phyloP scores from a whole-genome alignment of 2,329 filamentous ascomycete genomes.

The Fusarium solani-melongenae region DNA sequence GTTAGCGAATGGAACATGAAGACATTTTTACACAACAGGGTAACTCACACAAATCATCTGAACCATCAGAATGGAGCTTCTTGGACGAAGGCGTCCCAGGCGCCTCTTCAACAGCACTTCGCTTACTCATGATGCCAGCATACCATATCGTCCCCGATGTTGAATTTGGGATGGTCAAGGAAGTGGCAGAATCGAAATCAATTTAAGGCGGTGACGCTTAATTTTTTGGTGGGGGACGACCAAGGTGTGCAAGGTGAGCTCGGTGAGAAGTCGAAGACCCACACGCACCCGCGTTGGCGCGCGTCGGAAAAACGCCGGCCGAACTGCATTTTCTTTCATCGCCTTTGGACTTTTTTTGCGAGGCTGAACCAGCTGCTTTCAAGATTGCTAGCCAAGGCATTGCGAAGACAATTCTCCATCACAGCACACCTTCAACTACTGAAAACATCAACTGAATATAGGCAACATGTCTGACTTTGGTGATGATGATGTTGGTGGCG shows the following conservation, averaged over 20 bases:
- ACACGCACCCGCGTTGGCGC: not conserved
- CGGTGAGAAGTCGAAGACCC: conserved; percentile 16
- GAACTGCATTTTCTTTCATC: conserved; percentile 41
- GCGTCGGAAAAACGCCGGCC: conserved; percentile 47
- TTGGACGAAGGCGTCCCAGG: conserved; percentile 44
- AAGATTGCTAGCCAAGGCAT: conserved; percentile 33
- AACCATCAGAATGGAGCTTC: conserved; percentile 30
- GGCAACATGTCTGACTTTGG: conserved; percentile 78
- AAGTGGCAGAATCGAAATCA: conserved; percentile 47
- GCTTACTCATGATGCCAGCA: conserved; percentile 49
- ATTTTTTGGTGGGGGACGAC: conserved; percentile 47
- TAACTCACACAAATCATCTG: conserved; percentile 40
- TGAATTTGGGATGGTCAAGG: conserved; percentile 16
- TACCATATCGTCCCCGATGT: conserved; percentile 16
- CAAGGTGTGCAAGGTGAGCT: conserved; percentile 13
- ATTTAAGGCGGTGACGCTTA: conserved; percentile 49
- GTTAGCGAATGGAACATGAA: conserved; percentile 13
- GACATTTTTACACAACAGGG: not conserved
- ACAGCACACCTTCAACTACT: conserved; percentile 1
- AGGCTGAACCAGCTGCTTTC: conserved; percentile 36
- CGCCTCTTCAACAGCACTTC: conserved; percentile 41
- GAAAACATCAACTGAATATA: conserved; percentile 1
- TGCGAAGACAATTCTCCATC: conserved; percentile 13
- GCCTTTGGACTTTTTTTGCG: conserved; percentile 45
- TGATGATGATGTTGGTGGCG: conserved; percentile 70